These are phyloP conservation scores for Boletus bicolor DNA, from an alignment of 768 basidiomycete genomes.

Conservation along the genomic window DNA sequence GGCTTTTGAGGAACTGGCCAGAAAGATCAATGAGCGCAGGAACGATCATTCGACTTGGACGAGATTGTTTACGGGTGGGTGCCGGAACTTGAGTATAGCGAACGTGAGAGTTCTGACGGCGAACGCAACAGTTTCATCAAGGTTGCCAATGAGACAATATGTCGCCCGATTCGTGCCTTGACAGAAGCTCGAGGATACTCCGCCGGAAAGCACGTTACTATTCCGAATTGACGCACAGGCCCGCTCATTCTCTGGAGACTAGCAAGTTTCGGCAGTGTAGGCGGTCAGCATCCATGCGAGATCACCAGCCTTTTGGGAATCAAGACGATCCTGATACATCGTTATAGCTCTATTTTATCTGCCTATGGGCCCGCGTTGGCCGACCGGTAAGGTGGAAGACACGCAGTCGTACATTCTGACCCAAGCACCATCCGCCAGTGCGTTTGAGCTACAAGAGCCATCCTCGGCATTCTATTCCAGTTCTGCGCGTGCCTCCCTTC, in stretches of 20 bases:
- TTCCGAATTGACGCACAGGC: not conserved
- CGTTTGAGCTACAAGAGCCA: slow-evolving; percentile 86
- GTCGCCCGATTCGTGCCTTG: slow-evolving; percentile 83
- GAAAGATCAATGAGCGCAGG: slow-evolving; percentile 67
- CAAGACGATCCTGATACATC: slow-evolving; percentile 82
- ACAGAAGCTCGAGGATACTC: slow-evolving; percentile 89
- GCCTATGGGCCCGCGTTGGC: slow-evolving; percentile 94
- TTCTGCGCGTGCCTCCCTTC: slow-evolving; percentile 52
- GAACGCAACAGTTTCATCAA: slow-evolving; percentile 73
- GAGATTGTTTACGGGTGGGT: slow-evolving; percentile 86
- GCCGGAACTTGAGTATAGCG: not conserved
- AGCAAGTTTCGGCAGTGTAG: slow-evolving; percentile 86
- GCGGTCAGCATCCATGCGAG: slow-evolving; percentile 91
- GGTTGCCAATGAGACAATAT: slow-evolving; percentile 97
- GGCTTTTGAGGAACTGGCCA: slow-evolving; percentile 65
- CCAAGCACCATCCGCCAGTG: slow-evolving; percentile 41
- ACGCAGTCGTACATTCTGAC: not conserved
- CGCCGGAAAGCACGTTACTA: slow-evolving; percentile 61
- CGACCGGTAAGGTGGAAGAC: slow-evolving; percentile 47
- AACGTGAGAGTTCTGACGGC: not conserved
- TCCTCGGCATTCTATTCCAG: slow-evolving; percentile 74
- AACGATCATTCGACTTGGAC: slow-evolving; percentile 62
- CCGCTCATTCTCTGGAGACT: slow-evolving; percentile 41
- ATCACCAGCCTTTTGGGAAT: slow-evolving; percentile 86
- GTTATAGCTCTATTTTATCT: slow-evolving; percentile 89